A percentile compares a stretch with the other conserved stretches of the same genome.
phyloP scores from a whole-genome alignment of 352 stramenopile genomes.

The Pythium plurisporium region DNA sequence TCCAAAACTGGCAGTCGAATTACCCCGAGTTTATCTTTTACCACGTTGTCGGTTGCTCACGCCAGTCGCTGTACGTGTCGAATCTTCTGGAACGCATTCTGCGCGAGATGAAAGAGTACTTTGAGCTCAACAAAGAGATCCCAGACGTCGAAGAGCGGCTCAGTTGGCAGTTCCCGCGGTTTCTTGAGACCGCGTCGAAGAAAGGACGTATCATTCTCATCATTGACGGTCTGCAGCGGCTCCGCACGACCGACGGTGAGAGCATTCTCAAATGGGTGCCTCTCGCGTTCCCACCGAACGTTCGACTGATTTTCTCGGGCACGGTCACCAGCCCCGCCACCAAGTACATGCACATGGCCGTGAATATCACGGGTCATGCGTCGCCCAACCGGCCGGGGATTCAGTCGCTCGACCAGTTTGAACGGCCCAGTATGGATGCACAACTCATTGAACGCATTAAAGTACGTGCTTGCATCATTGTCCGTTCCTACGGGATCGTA shows the following conservation, averaged over 20 bases:
- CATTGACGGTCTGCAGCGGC: conserved; percentile 85
- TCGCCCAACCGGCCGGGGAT: conserved; percentile 18
- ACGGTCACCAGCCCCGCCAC: conserved; percentile 47
- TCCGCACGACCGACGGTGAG: conserved; percentile 84
- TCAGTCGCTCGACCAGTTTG: conserved; percentile 45
- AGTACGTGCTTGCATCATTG: conserved; percentile 12
- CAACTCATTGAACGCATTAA: conserved; percentile 85
- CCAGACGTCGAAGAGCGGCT: conserved; percentile 83
- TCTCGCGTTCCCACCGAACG: conserved; percentile 81
- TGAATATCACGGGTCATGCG: conserved; percentile 2
- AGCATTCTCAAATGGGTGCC: conserved; percentile 91
- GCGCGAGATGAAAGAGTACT: conserved; percentile 88
- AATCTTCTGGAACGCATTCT: conserved; percentile 86
- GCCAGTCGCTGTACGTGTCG: conserved; percentile 82
- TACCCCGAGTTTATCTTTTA: conserved; percentile 89
- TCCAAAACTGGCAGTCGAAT: conserved; percentile 76
- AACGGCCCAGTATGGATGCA: conserved; percentile 50
- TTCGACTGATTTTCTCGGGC: conserved; percentile 80
- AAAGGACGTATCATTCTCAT: conserved; percentile 89
- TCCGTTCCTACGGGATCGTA: neutral
- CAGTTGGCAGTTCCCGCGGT: conserved; percentile 89
- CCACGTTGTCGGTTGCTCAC: conserved; percentile 86
- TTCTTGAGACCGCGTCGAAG: conserved; percentile 86
- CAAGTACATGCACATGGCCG: conserved; percentile 32
- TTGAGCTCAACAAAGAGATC: conserved; percentile 85